Percentiles rank a stretch among this genome's conserved stretches.
phyloP scores from a whole-genome alignment of 495 filamentous ascomycete genomes.

The Talaromyces thailandensis region DNA sequence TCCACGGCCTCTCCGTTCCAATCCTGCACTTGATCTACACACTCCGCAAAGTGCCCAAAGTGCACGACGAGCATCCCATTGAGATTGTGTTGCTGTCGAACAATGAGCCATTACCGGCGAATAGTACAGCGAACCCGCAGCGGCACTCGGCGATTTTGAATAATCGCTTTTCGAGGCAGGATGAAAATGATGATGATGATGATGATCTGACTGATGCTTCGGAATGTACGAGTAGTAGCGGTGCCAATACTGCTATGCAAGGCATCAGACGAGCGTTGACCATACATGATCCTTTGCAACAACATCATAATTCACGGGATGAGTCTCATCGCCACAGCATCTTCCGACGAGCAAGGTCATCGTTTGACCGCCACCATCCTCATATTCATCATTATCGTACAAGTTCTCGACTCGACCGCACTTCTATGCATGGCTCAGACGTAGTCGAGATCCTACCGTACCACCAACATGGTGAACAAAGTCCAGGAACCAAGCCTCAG shows the following conservation, averaged over 20 bases:
- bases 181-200: conserved; percentile 5
- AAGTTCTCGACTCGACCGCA: background rate
- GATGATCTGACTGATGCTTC: conserved; percentile 1
- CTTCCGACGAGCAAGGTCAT: background rate
- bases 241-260: background rate
- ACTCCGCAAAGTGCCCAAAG: conserved; percentile 30
- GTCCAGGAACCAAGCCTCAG: background rate
- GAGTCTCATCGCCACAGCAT: background rate
- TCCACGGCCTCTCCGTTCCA: conserved; percentile 51
- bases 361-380: background rate
- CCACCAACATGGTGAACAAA: background rate
- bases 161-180: conserved; percentile 45
- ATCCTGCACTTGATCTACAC: conserved; percentile 38
- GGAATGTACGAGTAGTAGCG: background rate
- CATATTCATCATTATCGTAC: background rate
- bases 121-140: conserved; percentile 29
- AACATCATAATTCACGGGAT: background rate
- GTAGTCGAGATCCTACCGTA: background rate
- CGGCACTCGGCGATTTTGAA: conserved; percentile 39
- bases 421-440: background rate
- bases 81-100: conserved; percentile 39
- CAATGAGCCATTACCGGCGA: conserved; percentile 40
- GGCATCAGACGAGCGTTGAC: background rate
- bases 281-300: background rate
- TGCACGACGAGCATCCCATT: conserved; percentile 41